Evolutionary conservation across 306 rosid species (phyloP).

Genomic region (Amphicarpaea edgeworthii): DNA sequence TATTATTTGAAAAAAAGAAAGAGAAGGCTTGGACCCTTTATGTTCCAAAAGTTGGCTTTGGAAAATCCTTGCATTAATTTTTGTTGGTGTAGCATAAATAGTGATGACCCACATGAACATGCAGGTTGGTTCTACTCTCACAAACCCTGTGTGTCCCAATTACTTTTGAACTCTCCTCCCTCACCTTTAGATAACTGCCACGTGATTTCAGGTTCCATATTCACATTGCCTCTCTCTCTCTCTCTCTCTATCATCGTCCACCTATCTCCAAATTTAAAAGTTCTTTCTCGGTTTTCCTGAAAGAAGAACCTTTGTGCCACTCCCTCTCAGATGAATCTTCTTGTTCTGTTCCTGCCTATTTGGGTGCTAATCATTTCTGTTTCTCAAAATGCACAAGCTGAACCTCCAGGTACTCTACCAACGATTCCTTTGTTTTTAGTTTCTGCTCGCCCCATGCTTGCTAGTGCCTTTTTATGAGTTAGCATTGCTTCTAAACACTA

Average conservation of each 20-base stretch:
- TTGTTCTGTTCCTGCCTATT: slow-evolving; percentile 50
- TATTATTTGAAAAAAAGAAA: slow-evolving; percentile 38
- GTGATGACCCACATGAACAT: slow-evolving; percentile 52
- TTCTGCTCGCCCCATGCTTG: slow-evolving; percentile 2
- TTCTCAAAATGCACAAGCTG: slow-evolving; percentile 66
- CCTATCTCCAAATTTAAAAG: slow-evolving; percentile 45
- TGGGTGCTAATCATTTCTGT: slow-evolving; percentile 55
- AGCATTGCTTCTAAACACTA: slow-evolving; percentile 34
- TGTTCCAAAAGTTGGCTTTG: slow-evolving; percentile 39
- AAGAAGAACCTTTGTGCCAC: slow-evolving; percentile 37
- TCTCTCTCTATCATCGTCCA: slow-evolving; percentile 20
- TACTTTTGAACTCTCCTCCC: slow-evolving; percentile 43
- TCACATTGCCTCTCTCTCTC: slow-evolving; percentile 27
- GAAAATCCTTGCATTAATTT: slow-evolving; percentile 41
- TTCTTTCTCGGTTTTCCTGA: slow-evolving; percentile 75
- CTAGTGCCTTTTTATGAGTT: slow-evolving; percentile 33
- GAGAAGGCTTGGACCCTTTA: slow-evolving; percentile 26
- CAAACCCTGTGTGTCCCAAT: slow-evolving; percentile 39
- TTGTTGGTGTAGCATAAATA: slow-evolving; percentile 38
- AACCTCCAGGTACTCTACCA: slow-evolving; percentile 74
- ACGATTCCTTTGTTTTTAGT: background rate
- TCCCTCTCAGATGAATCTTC: slow-evolving; percentile 52
- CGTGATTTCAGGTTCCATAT: slow-evolving; percentile 53
- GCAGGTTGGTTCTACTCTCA: slow-evolving; percentile 39
- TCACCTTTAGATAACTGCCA: slow-evolving; percentile 59